phyloP scores from a whole-genome alignment of 2,329 filamentous ascomycete genomes.

The Mariannaea elegans region DNA sequence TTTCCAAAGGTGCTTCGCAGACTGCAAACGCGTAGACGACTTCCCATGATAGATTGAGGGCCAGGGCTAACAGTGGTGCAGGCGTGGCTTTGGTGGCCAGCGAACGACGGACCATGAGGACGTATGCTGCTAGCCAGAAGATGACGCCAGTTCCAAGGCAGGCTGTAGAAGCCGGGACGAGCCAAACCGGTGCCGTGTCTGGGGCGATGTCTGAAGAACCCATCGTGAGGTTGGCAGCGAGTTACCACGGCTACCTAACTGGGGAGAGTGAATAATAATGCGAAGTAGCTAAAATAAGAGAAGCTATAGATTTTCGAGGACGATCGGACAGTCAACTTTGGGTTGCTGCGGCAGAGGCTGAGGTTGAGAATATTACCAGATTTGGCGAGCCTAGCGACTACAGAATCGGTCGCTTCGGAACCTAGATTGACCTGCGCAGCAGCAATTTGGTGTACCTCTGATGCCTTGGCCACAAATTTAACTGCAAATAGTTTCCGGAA shows the following conservation, averaged over 20 bases:
- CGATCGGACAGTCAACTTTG: too few relatives aligned
- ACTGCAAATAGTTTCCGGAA: too few relatives aligned
- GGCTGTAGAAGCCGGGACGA: constrained; percentile 47
- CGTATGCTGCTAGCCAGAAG: constrained; percentile 55
- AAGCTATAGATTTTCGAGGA: too few relatives aligned
- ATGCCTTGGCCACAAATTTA: too few relatives aligned
- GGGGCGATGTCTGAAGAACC: constrained; percentile 51
- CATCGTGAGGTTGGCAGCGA: constrained; percentile 39
- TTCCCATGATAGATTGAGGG: constrained; percentile 62
- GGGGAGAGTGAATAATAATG: too few relatives aligned
- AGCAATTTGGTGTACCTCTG: too few relatives aligned
- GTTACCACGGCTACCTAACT: background rate
- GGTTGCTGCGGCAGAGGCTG: too few relatives aligned
- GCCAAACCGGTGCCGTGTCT: constrained; percentile 46
- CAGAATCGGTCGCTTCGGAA: too few relatives aligned
- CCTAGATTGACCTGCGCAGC: too few relatives aligned
- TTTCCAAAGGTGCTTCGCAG: constrained; percentile 54
- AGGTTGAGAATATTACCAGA: too few relatives aligned
- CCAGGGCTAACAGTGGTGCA: constrained; percentile 58
- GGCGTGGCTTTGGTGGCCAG: constrained; percentile 57
- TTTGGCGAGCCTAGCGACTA: too few relatives aligned
- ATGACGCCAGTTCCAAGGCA: constrained; percentile 49
- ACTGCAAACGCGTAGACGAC: constrained; percentile 58
- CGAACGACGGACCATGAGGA: constrained; percentile 57
- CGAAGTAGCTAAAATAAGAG: too few relatives aligned